Conservation (phyloP, 257 asterid species). For the Solanum pinnatisectum region DNA sequence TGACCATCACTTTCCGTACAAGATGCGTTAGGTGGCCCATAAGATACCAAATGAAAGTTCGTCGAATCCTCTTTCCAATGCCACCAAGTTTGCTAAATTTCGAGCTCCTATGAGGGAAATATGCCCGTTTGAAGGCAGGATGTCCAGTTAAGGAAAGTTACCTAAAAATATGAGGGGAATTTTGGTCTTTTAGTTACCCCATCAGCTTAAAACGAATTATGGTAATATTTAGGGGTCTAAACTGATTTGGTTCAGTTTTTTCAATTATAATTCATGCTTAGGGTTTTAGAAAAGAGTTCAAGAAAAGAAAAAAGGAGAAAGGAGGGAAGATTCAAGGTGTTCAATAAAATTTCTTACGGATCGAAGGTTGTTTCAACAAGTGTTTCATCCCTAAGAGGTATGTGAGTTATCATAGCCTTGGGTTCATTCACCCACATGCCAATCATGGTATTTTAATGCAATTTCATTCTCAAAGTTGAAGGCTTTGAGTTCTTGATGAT, state of each 20-base stretch:
- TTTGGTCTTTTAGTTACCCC: neutral
- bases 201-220: too few species aligned
- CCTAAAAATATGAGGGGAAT: neutral
- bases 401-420: too few species aligned
- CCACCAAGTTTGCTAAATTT: neutral
- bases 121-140: neutral
- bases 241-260: neutral
- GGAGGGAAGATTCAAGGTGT: neutral
- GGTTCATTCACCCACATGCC: neutral
- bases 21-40: too few species aligned
- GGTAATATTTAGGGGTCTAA: neutral
- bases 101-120: neutral
- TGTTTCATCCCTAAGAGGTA: neutral
- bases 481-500: neutral
- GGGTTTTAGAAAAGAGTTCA: neutral
- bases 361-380: neutral
- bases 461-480: neutral
- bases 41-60: neutral
- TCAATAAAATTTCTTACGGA: neutral
- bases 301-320: neutral
- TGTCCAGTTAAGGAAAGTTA: neutral
- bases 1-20: rapidly evolving
- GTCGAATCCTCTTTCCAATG: neutral
- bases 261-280: neutral
- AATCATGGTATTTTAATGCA: neutral